Conservation (phyloP, 306 rosid species). For the Vigna angularis region DNA sequence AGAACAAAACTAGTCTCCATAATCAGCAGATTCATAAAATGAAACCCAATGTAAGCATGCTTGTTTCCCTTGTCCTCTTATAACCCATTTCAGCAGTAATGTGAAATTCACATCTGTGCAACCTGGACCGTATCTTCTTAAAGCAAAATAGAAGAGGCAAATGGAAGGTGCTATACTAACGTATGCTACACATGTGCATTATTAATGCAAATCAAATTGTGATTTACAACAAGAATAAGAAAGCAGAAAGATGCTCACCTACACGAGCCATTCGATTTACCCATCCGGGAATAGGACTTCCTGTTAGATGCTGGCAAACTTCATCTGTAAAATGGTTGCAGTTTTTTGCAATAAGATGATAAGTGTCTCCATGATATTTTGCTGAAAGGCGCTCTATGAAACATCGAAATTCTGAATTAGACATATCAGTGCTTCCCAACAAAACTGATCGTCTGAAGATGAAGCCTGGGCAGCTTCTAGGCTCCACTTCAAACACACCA, state of each 20-base stretch:
- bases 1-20: slow-evolving; percentile 41
- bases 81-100: slow-evolving; percentile 29
- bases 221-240: slow-evolving; percentile 27
- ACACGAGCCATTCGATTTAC: slow-evolving; percentile 91
- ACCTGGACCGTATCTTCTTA: slow-evolving; percentile 17
- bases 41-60: slow-evolving; percentile 20
- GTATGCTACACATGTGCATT: background rate
- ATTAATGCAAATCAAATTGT: slow-evolving; percentile 27
- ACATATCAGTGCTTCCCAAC: slow-evolving; percentile 86
- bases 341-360: slow-evolving; percentile 92
- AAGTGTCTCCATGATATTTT: slow-evolving; percentile 91
- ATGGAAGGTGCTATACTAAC: too few species aligned
- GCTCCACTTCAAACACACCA: slow-evolving; percentile 97
- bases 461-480: slow-evolving; percentile 95
- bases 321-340: slow-evolving; percentile 96
- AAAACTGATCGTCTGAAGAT: slow-evolving; percentile 81
- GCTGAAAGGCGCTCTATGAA: slow-evolving; percentile 82
- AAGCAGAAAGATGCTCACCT: slow-evolving; percentile 64
- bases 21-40: slow-evolving; percentile 32
- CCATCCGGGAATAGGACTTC: slow-evolving; percentile 95
- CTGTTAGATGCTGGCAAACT: slow-evolving; percentile 81
- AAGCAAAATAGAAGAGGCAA: slow-evolving; percentile 17
- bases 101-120: slow-evolving; percentile 28
- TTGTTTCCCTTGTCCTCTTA: slow-evolving; percentile 10
- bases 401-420: slow-evolving; percentile 70